Evolutionary conservation across 2,329 filamentous ascomycete genomes (phyloP).

Genomic region (Colletotrichum limetticola): DNA sequence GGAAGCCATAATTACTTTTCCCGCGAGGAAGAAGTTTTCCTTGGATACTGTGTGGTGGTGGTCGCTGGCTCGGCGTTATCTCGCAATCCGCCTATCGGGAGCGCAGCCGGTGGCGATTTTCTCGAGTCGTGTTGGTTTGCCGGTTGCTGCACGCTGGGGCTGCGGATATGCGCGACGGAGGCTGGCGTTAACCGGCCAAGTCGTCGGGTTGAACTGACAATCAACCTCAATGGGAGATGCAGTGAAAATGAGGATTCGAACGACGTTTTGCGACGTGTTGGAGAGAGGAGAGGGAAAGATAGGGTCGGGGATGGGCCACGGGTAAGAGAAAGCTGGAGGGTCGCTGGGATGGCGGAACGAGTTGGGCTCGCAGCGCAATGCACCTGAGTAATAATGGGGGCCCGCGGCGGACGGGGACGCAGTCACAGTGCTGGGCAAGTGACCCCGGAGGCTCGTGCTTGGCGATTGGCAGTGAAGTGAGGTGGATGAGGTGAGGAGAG

Average conservation of each 20-base stretch:
- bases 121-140: background rate
- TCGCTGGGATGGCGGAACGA: slow-evolving; percentile 18
- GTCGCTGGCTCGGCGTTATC: slow-evolving; percentile 26
- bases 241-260: background rate
- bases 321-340: background rate
- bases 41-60: slow-evolving; percentile 1
- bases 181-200: background rate
- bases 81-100: slow-evolving; percentile 30
- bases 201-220: background rate
- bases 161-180: background rate
- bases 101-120: slow-evolving; percentile 15
- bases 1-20: slow-evolving; percentile 67
- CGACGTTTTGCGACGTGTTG: slow-evolving; percentile 8
- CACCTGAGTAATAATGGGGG: slow-evolving; percentile 17
- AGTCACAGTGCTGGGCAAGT: slow-evolving; percentile 15
- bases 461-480: background rate
- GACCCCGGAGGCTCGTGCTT: slow-evolving; percentile 19
- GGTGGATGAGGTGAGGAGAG: background rate
- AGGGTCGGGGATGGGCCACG: background rate
- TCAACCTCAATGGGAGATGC: slow-evolving; percentile 11
- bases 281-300: background rate
- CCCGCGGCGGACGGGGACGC: slow-evolving; percentile 6
- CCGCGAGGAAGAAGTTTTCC: slow-evolving; percentile 31
- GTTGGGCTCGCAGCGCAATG: slow-evolving; percentile 14
- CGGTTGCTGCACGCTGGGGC: background rate